Evolutionary conservation across 2,329 filamentous ascomycete genomes (phyloP).

Genomic region (Laburnicola sp.): DNA sequence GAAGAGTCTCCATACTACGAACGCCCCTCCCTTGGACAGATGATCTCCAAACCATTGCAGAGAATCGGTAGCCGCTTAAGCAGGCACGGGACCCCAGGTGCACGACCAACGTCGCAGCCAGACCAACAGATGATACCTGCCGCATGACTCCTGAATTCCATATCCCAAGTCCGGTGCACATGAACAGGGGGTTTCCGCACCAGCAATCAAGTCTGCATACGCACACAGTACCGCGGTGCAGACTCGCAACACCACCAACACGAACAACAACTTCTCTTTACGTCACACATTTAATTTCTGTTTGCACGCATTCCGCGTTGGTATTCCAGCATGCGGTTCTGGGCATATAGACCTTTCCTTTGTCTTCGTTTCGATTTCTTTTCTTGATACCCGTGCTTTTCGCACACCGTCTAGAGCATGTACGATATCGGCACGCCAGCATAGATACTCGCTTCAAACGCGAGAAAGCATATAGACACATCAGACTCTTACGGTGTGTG

Average conservation of each 20-base stretch:
- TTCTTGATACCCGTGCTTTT: constrained; percentile 21
- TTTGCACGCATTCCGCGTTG: constrained; percentile 6
- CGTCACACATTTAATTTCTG: constrained; percentile 11
- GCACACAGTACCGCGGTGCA: constrained; percentile 2
- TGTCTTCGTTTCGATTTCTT: constrained; percentile 3
- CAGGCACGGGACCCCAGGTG: constrained; percentile 30
- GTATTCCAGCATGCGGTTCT: not conserved
- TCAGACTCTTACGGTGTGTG: constrained; percentile 7
- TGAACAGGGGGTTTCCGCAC: constrained; percentile 26
- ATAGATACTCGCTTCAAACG: constrained; percentile 1
- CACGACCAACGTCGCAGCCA: constrained; percentile 27
- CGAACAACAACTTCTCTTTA: constrained; percentile 30
- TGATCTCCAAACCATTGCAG: constrained; percentile 39
- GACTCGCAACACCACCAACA: constrained; percentile 13
- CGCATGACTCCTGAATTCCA: constrained; percentile 29
- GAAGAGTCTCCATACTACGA: constrained; percentile 44
- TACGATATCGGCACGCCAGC: constrained; percentile 12
- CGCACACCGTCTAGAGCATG: constrained; percentile 15
- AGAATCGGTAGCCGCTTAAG: constrained; percentile 37
- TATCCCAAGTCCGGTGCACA: constrained; percentile 23
- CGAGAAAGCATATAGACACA: constrained; percentile 12
- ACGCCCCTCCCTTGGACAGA: constrained; percentile 39
- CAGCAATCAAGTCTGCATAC: constrained; percentile 5
- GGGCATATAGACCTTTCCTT: constrained; percentile 13
- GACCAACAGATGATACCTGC: constrained; percentile 18